Conservation (phyloP, 2,329 filamentous ascomycete species). For the Whalleya microplaca region DNA sequence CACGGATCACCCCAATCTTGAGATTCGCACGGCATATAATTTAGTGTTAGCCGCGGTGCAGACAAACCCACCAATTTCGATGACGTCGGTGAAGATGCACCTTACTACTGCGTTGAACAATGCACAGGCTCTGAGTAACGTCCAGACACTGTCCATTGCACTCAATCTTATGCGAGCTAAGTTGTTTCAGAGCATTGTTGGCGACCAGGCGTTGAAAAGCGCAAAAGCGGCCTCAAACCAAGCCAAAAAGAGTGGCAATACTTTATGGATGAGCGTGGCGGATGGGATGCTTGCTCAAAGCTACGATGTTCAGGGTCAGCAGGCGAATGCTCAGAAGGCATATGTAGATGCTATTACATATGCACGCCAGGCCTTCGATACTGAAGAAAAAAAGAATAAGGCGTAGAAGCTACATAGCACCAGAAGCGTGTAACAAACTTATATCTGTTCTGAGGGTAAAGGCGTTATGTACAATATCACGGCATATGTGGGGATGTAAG, state of each 20-base stretch:
- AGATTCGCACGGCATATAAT: slow-evolving; percentile 78
- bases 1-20: slow-evolving; percentile 69
- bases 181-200: slow-evolving; percentile 82
- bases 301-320: slow-evolving; percentile 72
- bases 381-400: slow-evolving; percentile 19
- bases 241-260: slow-evolving; percentile 70
- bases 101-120: slow-evolving; percentile 74
- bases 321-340: slow-evolving; percentile 54
- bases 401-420: slow-evolving; percentile 4
- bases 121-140: slow-evolving; percentile 72
- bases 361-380: slow-evolving; percentile 32
- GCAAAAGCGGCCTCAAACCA: slow-evolving; percentile 70
- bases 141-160: slow-evolving; percentile 79
- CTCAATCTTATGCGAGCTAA: slow-evolving; percentile 83
- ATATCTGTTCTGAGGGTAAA: slow-evolving; percentile 14
- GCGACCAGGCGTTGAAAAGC: slow-evolving; percentile 78
- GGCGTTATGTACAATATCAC: slow-evolving; percentile 28
- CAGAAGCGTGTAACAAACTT: slow-evolving; percentile 13
- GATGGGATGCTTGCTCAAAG: slow-evolving; percentile 78
- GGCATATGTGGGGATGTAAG: slow-evolving; percentile 22
- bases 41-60: slow-evolving; percentile 72
- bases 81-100: slow-evolving; percentile 78
- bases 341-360: slow-evolving; percentile 34
- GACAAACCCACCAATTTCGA: slow-evolving; percentile 64
- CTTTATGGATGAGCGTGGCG: slow-evolving; percentile 79